Evolutionary conservation across 2,329 filamentous ascomycete genomes (phyloP).

Genomic region (Metarhizium anisopliae): DNA sequence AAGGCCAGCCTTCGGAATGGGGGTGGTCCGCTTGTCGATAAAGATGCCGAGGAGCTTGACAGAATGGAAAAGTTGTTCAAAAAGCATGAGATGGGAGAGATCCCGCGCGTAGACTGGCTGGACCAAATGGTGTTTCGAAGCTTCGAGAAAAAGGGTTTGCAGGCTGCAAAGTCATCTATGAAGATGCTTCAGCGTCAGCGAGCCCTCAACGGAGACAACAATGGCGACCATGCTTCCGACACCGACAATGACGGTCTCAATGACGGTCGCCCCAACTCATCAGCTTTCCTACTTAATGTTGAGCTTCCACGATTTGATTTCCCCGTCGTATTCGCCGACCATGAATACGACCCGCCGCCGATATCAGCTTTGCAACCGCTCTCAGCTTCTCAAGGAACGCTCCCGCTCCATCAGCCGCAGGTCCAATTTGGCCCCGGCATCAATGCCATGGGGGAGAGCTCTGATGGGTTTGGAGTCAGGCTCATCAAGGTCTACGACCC

Average conservation of each 20-base stretch:
- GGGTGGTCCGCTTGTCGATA: slow-evolving; percentile 46
- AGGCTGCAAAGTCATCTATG: slow-evolving; percentile 54
- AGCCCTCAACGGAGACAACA: slow-evolving; percentile 30
- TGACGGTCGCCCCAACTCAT: slow-evolving; percentile 38
- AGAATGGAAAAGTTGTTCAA: slow-evolving; percentile 86
- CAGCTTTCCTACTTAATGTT: slow-evolving; percentile 74
- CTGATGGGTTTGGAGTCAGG: slow-evolving; percentile 42
- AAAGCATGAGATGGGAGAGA: slow-evolving; percentile 97
- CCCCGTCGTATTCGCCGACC: slow-evolving; percentile 87
- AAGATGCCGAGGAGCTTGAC: slow-evolving; percentile 76
- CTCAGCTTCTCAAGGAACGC: slow-evolving; percentile 51
- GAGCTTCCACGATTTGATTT: slow-evolving; percentile 95
- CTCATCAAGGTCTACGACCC: slow-evolving; percentile 88
- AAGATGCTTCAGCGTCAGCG: slow-evolving; percentile 46
- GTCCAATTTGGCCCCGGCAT: slow-evolving; percentile 89
- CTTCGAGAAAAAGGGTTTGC: slow-evolving; percentile 66
- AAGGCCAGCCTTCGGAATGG: slow-evolving; percentile 42
- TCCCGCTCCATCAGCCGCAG: slow-evolving; percentile 73
- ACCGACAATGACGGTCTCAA: slow-evolving; percentile 19
- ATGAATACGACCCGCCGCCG: slow-evolving; percentile 81
- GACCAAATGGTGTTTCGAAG: slow-evolving; percentile 89
- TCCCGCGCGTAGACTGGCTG: slow-evolving; percentile 87
- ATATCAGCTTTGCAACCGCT: slow-evolving; percentile 63
- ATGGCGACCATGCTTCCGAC: slow-evolving; percentile 12
- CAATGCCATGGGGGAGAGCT: slow-evolving; percentile 51